These are phyloP conservation scores for Thraustochytrium striatum DNA, from an alignment of 352 stramenopile genomes.

Conservation along the genomic window DNA sequence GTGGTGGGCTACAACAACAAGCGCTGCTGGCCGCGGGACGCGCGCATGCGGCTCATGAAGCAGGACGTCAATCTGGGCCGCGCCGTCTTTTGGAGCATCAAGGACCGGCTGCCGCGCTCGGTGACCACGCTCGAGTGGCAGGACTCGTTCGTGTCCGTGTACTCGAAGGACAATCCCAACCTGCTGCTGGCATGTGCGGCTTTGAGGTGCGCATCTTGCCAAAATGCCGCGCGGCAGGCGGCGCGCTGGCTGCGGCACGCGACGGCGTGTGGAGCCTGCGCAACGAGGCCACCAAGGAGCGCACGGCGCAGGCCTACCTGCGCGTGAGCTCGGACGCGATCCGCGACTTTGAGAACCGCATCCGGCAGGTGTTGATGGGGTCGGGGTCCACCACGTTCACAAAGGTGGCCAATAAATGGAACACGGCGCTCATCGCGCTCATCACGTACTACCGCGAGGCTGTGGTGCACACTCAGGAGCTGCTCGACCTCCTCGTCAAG, in stretches of 20 bases:
- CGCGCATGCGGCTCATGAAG: slow-evolving; percentile 98
- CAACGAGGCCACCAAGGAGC: slow-evolving; percentile 99
- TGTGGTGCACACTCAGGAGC: slow-evolving; percentile 97
- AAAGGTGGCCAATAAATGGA: slow-evolving; percentile 99
- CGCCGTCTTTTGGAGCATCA: slow-evolving; percentile 99
- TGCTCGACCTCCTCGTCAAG: slow-evolving; percentile 99
- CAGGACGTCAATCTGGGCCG: slow-evolving; percentile 99
- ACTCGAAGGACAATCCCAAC: slow-evolving; percentile 99
- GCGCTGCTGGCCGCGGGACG: slow-evolving; percentile 99
- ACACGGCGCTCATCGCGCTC: slow-evolving; percentile 77
- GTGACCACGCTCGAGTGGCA: slow-evolving; percentile 99
- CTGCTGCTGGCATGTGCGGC: slow-evolving; percentile 98
- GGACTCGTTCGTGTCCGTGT: slow-evolving; percentile 98
- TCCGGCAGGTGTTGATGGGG: slow-evolving; percentile 99
- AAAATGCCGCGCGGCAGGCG: slow-evolving; percentile 78
- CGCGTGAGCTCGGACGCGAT: slow-evolving; percentile 90
- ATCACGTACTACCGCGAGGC: slow-evolving; percentile 99
- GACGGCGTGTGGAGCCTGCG: slow-evolving; percentile 99
- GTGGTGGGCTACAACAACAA: slow-evolving; percentile 99
- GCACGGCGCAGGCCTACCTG: slow-evolving; percentile 96
- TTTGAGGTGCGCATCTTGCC: slow-evolving; percentile 96
- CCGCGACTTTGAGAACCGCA: slow-evolving; percentile 96
- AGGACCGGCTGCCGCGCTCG: slow-evolving; percentile 95
- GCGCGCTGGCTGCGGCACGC: slow-evolving; percentile 86
- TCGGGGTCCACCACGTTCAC: slow-evolving; percentile 98